Percentiles rank a stretch among this genome's conserved stretches.
Evolutionary conservation across 176 grass and related monocot species (phyloP).

Genomic region (maize (Zea mays)): DNA sequence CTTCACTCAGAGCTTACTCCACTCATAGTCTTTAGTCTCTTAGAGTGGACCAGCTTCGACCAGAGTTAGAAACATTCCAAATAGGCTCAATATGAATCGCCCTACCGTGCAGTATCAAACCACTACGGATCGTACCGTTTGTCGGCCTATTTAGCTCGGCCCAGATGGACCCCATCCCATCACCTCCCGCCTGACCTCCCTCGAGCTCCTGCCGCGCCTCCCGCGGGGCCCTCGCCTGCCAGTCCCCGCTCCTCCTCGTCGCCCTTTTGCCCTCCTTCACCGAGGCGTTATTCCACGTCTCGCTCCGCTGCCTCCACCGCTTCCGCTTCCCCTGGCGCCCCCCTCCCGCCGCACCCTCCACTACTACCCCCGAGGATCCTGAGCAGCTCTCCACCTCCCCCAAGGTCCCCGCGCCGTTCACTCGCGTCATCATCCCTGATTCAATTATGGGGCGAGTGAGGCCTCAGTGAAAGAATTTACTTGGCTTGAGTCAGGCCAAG

Average conservation of each 20-base stretch:
- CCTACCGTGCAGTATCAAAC: no score
- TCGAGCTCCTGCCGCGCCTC: conserved; percentile 46
- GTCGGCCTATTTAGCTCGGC: no score
- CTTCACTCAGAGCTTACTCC: no score
- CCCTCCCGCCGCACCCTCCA: conserved; percentile 45
- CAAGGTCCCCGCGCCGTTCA: conserved; percentile 43
- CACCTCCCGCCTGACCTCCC: no score
- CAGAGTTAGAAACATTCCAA: no score
- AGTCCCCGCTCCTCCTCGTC: conserved; percentile 58
- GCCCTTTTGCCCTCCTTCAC: conserved; percentile 51
- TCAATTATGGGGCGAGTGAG: no score
- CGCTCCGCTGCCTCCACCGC: conserved; percentile 49
- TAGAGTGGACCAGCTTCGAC: no score
- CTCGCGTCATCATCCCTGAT: conserved; percentile 50
- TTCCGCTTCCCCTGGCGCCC: conserved; percentile 51
- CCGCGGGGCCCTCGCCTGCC: conserved; percentile 42
- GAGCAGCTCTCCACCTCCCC: conserved; percentile 63
- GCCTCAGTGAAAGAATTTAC: conserved; percentile 56
- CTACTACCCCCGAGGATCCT: conserved; percentile 51
- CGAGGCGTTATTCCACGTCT: conserved; percentile 64
- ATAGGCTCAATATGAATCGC: no score
- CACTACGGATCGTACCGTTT: no score
- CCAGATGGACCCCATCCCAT: no score
- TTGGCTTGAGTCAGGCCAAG: conserved; percentile 55
- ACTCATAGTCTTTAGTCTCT: no score